Conservation (phyloP, 2,329 filamentous ascomycete genomes). For the Gnomoniopsis smithogilvyi region DNA sequence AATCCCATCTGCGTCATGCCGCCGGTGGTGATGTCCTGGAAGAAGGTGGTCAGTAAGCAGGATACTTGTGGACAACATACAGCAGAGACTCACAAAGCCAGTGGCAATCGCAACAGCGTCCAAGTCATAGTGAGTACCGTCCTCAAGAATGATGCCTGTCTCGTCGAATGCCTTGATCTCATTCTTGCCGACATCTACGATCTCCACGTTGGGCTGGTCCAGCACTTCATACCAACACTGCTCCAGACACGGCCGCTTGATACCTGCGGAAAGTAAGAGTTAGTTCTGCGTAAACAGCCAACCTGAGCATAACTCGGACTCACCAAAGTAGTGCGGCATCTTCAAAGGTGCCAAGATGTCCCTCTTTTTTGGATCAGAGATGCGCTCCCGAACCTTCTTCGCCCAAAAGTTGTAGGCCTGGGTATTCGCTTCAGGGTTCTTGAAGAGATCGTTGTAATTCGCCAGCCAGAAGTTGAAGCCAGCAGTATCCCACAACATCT, state of each 20-base stretch:
- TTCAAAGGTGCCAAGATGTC: slow-evolving; percentile 50
- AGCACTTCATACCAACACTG: slow-evolving; percentile 45
- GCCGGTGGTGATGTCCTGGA: slow-evolving; percentile 14
- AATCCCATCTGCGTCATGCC: slow-evolving; percentile 44
- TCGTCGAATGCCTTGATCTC: slow-evolving; percentile 37
- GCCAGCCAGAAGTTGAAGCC: slow-evolving; percentile 55
- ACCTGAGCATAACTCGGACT: not conserved
- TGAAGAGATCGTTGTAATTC: slow-evolving; percentile 51
- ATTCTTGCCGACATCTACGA: slow-evolving; percentile 40
- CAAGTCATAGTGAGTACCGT: slow-evolving; percentile 39
- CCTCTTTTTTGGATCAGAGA: slow-evolving; percentile 44
- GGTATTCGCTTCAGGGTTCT: slow-evolving; percentile 44
- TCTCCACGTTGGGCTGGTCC: slow-evolving; percentile 38
- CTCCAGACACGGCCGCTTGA: slow-evolving; percentile 46
- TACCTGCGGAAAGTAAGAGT: slow-evolving; percentile 8
- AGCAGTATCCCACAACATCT: slow-evolving; percentile 46
- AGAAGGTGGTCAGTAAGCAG: not conserved
- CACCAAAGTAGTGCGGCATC: slow-evolving; percentile 51
- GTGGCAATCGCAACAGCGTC: slow-evolving; percentile 44
- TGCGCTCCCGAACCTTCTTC: slow-evolving; percentile 45
- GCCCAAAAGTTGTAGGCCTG: slow-evolving; percentile 54
- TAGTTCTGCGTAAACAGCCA: not conserved
- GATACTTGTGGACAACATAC: not conserved
- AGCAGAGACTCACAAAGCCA: slow-evolving; percentile 36
- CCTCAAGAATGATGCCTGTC: slow-evolving; percentile 36